These are phyloP conservation scores for Hypericum perforatum DNA, from an alignment of 345 rosid genomes.

Conservation along the genomic window DNA sequence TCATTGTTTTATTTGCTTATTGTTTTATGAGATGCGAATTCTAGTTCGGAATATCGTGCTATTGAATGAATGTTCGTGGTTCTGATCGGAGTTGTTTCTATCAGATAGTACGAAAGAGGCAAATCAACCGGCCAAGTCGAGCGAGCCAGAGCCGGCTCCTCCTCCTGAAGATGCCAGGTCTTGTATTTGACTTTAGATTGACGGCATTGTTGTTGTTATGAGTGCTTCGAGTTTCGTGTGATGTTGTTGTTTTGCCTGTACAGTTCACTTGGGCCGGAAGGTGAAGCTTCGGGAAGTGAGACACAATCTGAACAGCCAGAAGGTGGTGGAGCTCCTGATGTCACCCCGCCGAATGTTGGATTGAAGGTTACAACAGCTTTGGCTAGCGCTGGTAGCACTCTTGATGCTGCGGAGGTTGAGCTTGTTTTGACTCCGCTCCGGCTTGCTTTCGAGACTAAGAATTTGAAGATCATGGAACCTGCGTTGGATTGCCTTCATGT, in stretches of 20 bases:
- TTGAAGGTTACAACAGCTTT: constrained; percentile 45
- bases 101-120: constrained; percentile 56
- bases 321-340: constrained; percentile 24
- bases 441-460: constrained; percentile 89
- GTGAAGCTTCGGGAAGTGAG: constrained; percentile 36
- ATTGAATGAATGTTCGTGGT: background rate
- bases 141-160: constrained; percentile 30
- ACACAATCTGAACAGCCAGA: constrained; percentile 29
- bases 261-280: constrained; percentile 58
- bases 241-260: constrained; percentile 10
- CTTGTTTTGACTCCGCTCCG: constrained; percentile 88
- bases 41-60: background rate
- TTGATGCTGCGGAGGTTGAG: constrained; percentile 74
- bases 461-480: constrained; percentile 72
- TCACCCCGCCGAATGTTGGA: constrained; percentile 26
- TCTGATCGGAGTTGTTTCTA: constrained; percentile 8
- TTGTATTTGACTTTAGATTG: constrained; percentile 7
- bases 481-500: constrained; percentile 99
- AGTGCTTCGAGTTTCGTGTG: background rate
- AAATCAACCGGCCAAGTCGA: constrained; percentile 20
- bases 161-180: constrained; percentile 55
- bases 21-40: background rate
- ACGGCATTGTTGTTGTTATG: background rate
- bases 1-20: too few species aligned
- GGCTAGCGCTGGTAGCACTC: constrained; percentile 74